Percentiles rank a stretch among this genome's conserved stretches.
phyloP scores from a whole-genome alignment of 768 basidiomycete genomes.

The Amanita fuliginea region DNA sequence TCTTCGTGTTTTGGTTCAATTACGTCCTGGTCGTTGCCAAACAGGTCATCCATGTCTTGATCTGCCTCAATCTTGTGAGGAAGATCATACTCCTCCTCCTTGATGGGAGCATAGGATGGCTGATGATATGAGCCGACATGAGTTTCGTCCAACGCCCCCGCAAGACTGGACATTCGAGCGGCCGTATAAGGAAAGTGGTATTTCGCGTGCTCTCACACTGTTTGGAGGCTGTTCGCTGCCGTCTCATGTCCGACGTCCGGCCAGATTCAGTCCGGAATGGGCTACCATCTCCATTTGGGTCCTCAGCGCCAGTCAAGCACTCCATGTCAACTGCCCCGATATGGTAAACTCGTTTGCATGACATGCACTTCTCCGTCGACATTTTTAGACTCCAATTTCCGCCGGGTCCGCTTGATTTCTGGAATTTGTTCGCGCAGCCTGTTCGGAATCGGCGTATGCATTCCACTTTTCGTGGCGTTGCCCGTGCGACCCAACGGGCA shows the following conservation, averaged over 20 bases:
- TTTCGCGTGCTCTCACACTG: not conserved
- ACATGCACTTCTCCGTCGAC: constrained; percentile 2
- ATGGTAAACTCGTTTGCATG: not conserved
- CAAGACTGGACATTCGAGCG: constrained; percentile 44
- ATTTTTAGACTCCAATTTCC: not conserved
- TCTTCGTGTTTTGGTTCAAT: constrained; percentile 37
- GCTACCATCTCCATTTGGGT: not conserved
- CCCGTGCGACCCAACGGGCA: not conserved
- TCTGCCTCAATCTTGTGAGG: constrained; percentile 22
- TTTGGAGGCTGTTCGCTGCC: not conserved
- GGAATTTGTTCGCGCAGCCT: not conserved
- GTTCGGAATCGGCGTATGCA: not conserved
- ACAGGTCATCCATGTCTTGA: constrained; percentile 68
- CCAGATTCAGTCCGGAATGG: not conserved
- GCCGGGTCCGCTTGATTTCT: not conserved
- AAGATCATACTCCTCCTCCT: constrained; percentile 17
- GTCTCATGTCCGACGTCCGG: not conserved
- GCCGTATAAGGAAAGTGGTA: not conserved
- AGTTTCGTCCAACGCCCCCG: constrained; percentile 39
- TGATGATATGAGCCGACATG: constrained; percentile 6
- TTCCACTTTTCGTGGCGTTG: not conserved
- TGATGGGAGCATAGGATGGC: constrained; percentile 11
- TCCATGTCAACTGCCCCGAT: not conserved
- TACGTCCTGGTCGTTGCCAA: constrained; percentile 58
- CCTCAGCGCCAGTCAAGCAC: not conserved